Evolutionary conservation across 106 monocot genomes (phyloP).

Genomic region (Dendrobium officinale): DNA sequence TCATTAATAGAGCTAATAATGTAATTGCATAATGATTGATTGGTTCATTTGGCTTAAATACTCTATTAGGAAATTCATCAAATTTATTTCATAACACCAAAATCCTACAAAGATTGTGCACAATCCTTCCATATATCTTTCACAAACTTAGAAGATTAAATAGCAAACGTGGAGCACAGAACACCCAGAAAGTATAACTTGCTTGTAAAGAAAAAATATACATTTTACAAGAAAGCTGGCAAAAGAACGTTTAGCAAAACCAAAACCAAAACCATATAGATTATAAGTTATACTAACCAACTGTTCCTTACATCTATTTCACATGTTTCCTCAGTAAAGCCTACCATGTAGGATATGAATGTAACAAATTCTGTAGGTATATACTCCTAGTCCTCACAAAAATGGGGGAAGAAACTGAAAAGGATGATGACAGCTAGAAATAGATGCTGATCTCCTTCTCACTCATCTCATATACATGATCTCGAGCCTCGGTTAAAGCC

Average conservation of each 20-base stretch:
- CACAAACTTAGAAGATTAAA: too few relatives aligned
- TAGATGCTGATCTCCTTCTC: constrained; percentile 81
- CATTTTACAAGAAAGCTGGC: not conserved
- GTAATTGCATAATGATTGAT: too few relatives aligned
- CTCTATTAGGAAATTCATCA: too few relatives aligned
- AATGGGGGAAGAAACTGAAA: not conserved
- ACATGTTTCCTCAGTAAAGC: too few relatives aligned
- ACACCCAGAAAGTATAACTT: too few relatives aligned
- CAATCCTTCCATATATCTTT: too few relatives aligned
- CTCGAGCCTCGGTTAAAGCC: constrained; percentile 84
- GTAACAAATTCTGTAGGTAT: not conserved
- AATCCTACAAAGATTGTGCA: too few relatives aligned
- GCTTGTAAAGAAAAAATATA: not conserved
- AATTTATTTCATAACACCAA: too few relatives aligned
- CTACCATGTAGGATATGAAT: not conserved
- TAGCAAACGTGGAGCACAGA: too few relatives aligned
- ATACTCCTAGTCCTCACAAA: not conserved
- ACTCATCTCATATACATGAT: constrained; percentile 92
- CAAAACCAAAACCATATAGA: not conserved
- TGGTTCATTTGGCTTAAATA: too few relatives aligned
- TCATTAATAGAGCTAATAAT: too few relatives aligned
- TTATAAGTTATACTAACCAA: not conserved
- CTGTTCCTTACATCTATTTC: too few relatives aligned
- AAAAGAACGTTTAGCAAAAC: not conserved
- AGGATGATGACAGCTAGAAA: constrained; percentile 39